Evolutionary conservation across 2,329 filamentous ascomycete genomes (phyloP).

Genomic region (Cadophora sp.): DNA sequence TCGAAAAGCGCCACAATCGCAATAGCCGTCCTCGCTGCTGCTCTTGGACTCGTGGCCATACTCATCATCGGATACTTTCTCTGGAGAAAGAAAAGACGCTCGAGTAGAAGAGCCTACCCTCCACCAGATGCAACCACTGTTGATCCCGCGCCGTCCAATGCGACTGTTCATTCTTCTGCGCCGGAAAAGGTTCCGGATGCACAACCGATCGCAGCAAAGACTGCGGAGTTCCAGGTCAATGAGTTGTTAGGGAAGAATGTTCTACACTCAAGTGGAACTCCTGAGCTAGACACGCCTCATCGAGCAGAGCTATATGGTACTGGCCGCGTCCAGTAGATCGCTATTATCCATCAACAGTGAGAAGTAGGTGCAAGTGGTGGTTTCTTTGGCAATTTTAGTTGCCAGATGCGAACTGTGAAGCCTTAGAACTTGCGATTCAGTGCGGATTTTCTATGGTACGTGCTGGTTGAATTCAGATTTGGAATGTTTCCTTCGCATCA

Average conservation of each 20-base stretch:
- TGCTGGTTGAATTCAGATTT: too few species aligned
- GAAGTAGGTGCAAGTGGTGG: too few species aligned
- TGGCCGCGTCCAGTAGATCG: neutral
- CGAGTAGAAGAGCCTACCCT: neutral
- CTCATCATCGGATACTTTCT: neutral
- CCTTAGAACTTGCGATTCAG: too few species aligned
- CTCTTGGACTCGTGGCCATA: neutral
- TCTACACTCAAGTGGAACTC: neutral
- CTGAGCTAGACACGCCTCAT: neutral
- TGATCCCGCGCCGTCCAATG: neutral
- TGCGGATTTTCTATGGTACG: too few species aligned
- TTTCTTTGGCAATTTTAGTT: neutral
- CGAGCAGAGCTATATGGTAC: slow-evolving; percentile 11
- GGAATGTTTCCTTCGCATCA: too few species aligned
- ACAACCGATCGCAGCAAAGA: neutral
- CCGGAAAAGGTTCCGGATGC: neutral
- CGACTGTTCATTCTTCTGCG: neutral
- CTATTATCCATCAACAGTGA: too few species aligned
- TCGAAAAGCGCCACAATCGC: slow-evolving; percentile 3
- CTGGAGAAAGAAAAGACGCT: neutral
- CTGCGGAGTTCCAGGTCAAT: neutral
- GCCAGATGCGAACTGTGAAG: neutral
- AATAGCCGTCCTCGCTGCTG: slow-evolving; percentile 7
- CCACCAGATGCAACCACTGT: neutral
- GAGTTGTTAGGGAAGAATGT: slow-evolving; percentile 5